Base-by-base conservation (phyloP, 2,329 filamentous ascomycete genomes). In the Magnaporthiopsis rhizophila region DNA sequence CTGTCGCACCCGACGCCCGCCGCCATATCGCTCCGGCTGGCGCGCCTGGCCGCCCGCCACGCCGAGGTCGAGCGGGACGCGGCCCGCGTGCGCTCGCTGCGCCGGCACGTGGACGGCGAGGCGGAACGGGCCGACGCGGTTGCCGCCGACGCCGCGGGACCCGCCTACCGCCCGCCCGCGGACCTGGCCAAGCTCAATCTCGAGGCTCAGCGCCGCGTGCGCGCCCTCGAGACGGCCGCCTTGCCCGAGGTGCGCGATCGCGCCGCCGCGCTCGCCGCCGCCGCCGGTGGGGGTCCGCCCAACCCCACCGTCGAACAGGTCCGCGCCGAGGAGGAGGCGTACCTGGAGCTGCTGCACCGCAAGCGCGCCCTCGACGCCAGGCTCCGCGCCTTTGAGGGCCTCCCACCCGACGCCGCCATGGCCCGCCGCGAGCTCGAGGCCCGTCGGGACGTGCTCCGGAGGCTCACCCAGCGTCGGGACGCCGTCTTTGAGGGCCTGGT, bases 401-500 rank as follows among this genome's bases (percentile, higher is more conserved):
- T 97, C 66, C 90, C 92, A 1, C 87, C 86, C 7, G 87, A 96
- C 71, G 76, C 84, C 11, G 83, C 87, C 61, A 81, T 84, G 60
- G 92, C 92, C 50, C 83, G 88, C 69, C 76, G 80, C n/a, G 87
- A 91, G 72, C 80, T 97, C 34, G 89, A 90, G 68, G 78, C 81
- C 36, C 76, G 92, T 58, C 84, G 89, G 66, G 77, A 78, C 2
- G 86, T 92, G 70, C 77, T 96, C 59, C 80, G 82, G 56, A 76
- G 77, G 12, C 76, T 91, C 62, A 87, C 82, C 34, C 80, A 80
- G 67, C 81, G 82, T 69, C 83, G 92, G 64, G 91, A 97, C 73
- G 81, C 78, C 36, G 80, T 91, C 64, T 96, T 96, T 72, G 91
- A 94, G 72, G 83, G 81, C 2, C 73, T 95, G 60, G 86, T 91